Conservation (phyloP, 176 grass and related monocot genomes). For the Typha latifolia region DNA sequence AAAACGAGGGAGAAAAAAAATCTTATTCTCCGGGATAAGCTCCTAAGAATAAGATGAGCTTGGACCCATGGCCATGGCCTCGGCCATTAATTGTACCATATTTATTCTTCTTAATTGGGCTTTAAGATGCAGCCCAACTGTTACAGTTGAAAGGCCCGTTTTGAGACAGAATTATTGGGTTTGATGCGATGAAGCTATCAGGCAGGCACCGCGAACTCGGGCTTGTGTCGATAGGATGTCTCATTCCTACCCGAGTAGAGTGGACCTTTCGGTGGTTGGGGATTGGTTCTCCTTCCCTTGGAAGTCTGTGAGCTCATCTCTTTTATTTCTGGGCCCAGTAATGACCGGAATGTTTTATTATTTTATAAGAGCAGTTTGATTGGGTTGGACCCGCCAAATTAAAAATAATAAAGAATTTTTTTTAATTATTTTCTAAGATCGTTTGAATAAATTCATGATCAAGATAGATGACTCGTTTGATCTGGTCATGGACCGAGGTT, state of each 20-base stretch:
- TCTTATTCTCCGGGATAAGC: constrained; percentile 19
- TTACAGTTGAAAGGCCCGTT: not conserved
- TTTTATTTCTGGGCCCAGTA: not conserved
- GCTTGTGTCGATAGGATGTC: constrained; percentile 25
- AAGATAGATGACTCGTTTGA: too few relatives aligned
- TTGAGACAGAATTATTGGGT: constrained; percentile 22
- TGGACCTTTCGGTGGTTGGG: not conserved
- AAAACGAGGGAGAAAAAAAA: constrained; percentile 39
- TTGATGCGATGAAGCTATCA: constrained; percentile 23
- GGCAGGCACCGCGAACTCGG: constrained; percentile 1
- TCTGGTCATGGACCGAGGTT: too few relatives aligned
- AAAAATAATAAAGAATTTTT: too few relatives aligned
- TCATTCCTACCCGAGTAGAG: not conserved
- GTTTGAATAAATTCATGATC: too few relatives aligned
- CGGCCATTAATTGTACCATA: too few relatives aligned
- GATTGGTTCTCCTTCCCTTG: not conserved
- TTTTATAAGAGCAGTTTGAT: not conserved
- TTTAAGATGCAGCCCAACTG: constrained; percentile 10
- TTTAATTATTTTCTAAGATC: too few relatives aligned
- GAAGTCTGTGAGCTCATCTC: not conserved
- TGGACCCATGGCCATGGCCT: too few relatives aligned
- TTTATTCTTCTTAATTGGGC: not conserved
- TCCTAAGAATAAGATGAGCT: not conserved
- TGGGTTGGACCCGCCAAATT: too few relatives aligned
- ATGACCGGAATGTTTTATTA: too few relatives aligned